phyloP scores from a whole-genome alignment of 23 red algal genomes.

The Cyanidioschyzon merolae region DNA sequence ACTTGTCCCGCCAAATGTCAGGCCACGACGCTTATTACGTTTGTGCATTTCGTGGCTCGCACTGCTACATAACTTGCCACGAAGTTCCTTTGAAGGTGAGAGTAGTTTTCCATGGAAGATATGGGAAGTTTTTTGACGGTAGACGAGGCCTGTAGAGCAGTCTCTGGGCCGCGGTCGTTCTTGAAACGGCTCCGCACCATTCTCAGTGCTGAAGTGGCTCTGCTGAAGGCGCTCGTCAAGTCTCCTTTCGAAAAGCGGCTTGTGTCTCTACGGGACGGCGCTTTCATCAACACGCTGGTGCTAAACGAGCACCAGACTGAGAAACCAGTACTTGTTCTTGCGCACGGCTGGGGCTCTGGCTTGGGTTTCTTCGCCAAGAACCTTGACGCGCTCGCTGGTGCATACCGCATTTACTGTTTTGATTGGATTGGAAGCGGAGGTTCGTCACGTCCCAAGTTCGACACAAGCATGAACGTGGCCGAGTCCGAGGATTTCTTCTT shows the following conservation, averaged over 20 bases:
- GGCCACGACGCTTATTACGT: too few species aligned
- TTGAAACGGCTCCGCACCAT: conserved; percentile 12
- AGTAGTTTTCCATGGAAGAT: background rate
- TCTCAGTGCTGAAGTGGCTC: background rate
- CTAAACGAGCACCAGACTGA: background rate
- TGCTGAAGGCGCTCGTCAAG: background rate
- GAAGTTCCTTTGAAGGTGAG: too few species aligned
- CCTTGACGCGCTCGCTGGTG: conserved; percentile 27
- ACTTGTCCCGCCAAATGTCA: too few species aligned
- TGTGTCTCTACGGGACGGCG: conserved; percentile 7
- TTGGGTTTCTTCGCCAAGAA: conserved; percentile 50
- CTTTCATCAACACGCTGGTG: conserved; percentile 20
- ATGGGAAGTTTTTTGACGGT: background rate
- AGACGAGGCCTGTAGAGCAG: background rate
- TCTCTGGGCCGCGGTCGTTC: background rate
- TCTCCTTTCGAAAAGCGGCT: background rate
- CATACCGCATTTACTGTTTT: conserved; percentile 44
- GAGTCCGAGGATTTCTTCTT: conserved; percentile 17
- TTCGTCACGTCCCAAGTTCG: conserved; percentile 33
- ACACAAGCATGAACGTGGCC: background rate
- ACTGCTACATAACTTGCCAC: too few species aligned
- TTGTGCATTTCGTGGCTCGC: too few species aligned
- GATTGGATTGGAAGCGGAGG: conserved; percentile 74
- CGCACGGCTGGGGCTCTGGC: conserved; percentile 72
- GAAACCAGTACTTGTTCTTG: conserved; percentile 36